Evolutionary conservation across 768 basidiomycete species (phyloP), one percentile per base, ranked within the genome.

Genomic region (Coprinopsis marcescibilis): DNA sequence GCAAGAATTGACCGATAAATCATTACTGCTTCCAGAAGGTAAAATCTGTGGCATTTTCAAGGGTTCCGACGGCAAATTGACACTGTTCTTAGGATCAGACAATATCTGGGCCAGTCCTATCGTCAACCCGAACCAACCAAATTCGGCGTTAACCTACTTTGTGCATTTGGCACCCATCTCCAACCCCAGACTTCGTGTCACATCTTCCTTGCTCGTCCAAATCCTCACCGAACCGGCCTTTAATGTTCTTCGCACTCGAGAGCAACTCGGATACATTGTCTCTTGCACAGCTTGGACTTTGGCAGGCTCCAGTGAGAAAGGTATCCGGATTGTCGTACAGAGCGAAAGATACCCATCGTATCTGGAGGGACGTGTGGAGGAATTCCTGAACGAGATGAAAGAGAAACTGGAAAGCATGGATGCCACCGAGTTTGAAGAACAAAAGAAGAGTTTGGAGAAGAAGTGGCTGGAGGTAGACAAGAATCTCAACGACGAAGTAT

Each of bases 181-280:
- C 5, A 80, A 93, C 58, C 74, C 79, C 37, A 72, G 63, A 15
- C 66, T 78, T 10, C 82, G 93, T 3, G 82, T 88, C 20, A 72
- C 73, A 1, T 73, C 83, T 19, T 67, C 80, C 2, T 73, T 99
- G 12, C 79, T 97, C 19, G 75, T 75, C 0, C 90, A 94, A 55
- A 86, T 98, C 47, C 72, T 94, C 29, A 71, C 76, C n/a, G 96
- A 99, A 56, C 95, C 94, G 1, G 78, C 87, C 8, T 99, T 98
- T 66, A 83, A 95, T 60, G 70, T 83, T 19, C 76, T 99, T 24
- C 83, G 96, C 23, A 97, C 94, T 3, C 83, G 90, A 60, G 91
- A 98, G 60, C 96, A 99, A 63, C 75, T 99, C 1, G 96, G 96
- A 4, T 99, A 99, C 62, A 75, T 96, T 34, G 94, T 96, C 27